Base-by-base conservation (phyloP, 495 filamentous ascomycete genomes). In the Aspergillus cavernicola region DNA sequence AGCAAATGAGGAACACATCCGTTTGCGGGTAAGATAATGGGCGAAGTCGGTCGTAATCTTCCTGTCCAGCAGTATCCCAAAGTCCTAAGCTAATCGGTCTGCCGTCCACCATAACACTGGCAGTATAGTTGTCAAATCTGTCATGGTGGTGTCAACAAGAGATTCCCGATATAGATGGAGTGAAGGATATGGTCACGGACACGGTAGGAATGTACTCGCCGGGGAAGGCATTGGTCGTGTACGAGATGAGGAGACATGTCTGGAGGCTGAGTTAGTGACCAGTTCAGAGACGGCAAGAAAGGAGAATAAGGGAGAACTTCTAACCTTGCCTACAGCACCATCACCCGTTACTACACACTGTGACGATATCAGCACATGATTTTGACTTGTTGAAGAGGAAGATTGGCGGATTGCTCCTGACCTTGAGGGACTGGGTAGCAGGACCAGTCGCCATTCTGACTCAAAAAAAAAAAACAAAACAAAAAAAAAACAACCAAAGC, bases 131-230 rank as follows among this genome's bases (percentile, higher is more conserved):
- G 66, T 98, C 93, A 68, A 98, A 98, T 52, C 93, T 98, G 62
- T 51, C 8, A 26, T 3, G 49, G 39, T 24, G 22, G 48, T 52
- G 49, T 55, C 50, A 61, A 52, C 40, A 50, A 48, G 8, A 29
- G 11, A 24, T 62, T 50, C 53, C 46, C 1, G 0, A 24, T 23
- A 54, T 13, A 56, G 32, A 51, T 15, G 44, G 41, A 51, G 31
- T 15, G 32, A 49, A 46, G 48, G 52, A n/a, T 16, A 52, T 38
- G 43, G 41, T 41, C 46, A 85, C 89, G 79, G 76, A 97, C 92
- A 97, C 95, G 54, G 93, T 98, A 60, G 93, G 93, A 66, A 98
- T 97, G 67, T 98, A 98, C 78, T 98, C 93, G 59, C 93, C 93
- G 13, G 93, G 93, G 70, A 98, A 98, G 35, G 93, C 93, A 79